phyloP scores from a whole-genome alignment of 108 stramenopile species.

The Fragilaria crotonensis region DNA sequence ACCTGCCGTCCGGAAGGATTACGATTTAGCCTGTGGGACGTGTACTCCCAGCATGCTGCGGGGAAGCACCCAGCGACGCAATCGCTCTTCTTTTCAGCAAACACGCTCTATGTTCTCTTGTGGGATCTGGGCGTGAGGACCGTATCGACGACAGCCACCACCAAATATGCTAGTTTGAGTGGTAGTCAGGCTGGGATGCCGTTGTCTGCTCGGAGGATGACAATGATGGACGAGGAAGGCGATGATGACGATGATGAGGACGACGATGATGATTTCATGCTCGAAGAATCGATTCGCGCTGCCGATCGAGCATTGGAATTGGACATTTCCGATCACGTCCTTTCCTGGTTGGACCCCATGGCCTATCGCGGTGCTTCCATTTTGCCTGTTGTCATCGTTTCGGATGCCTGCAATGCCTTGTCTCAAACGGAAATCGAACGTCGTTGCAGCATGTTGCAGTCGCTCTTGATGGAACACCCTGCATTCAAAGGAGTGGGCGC shows the following conservation, averaged over 20 bases:
- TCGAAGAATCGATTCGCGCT: conserved; percentile 36
- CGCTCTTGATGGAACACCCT: conserved; percentile 40
- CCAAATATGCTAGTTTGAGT: no score
- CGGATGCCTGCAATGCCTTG: conserved; percentile 31
- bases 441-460: conserved; percentile 43
- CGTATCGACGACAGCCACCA: conserved; percentile 14
- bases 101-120: conserved; percentile 59
- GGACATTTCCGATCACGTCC: conserved; percentile 66
- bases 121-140: conserved; percentile 65
- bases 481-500: conserved; percentile 10
- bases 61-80: conserved; percentile 62
- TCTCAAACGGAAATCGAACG: conserved; percentile 25
- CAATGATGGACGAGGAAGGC: conserved; percentile 29
- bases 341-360: conserved; percentile 71
- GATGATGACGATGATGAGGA: conserved; percentile 27
- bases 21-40: conserved; percentile 40
- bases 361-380: conserved; percentile 58
- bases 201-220: conserved; percentile 1
- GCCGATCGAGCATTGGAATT: conserved; percentile 50
- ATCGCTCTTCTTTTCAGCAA: conserved; percentile 69
- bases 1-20: neutral
- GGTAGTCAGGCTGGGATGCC: neutral
- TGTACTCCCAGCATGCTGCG: conserved; percentile 17
- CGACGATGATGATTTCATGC: conserved; percentile 35
- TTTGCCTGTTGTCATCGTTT: conserved; percentile 59